A percentile compares a stretch with the other conserved stretches of the same genome.
Conservation (phyloP, 1,139 yeast genomes). For the Kodamaea anthophila region DNA sequence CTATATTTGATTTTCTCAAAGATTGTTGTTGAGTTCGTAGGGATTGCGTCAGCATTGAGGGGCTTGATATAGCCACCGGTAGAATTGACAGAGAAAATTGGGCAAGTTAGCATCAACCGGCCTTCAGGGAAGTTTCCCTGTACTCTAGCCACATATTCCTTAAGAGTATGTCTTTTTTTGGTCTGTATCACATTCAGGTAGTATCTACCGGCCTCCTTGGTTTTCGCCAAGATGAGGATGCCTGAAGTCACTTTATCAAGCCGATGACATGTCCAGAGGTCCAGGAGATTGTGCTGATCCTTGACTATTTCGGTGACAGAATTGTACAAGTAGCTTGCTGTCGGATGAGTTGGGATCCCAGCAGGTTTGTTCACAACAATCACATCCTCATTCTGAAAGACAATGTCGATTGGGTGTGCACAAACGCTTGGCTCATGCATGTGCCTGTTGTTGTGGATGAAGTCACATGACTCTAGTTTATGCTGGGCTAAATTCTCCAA, state of each 20-base stretch:
- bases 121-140: constrained; percentile 45
- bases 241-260: constrained; percentile 76
- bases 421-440: constrained; percentile 59
- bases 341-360: constrained; percentile 79
- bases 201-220: constrained; percentile 34
- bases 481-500: constrained; percentile 17
- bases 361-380: constrained; percentile 67
- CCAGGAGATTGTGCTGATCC: constrained; percentile 24
- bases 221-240: constrained; percentile 52
- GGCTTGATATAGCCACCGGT: constrained; percentile 35
- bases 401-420: constrained; percentile 14
- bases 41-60: constrained; percentile 19
- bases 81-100: constrained; percentile 31
- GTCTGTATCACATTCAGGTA: constrained; percentile 38
- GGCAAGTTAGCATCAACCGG: constrained; percentile 21
- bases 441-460: constrained; percentile 43
- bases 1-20: constrained; percentile 24
- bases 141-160: constrained; percentile 60
- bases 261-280: constrained; percentile 58
- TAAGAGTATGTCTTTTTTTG: constrained; percentile 31
- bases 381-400: constrained; percentile 42
- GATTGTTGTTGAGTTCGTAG: constrained; percentile 28
- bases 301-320: constrained; percentile 56
- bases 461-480: constrained; percentile 41
- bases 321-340: constrained; percentile 58